Percentiles rank a stretch among this genome's conserved stretches.
These are phyloP conservation scores for Flaveria brownii DNA, from an alignment of 129 eudicot genomes.

Conservation along the genomic window DNA sequence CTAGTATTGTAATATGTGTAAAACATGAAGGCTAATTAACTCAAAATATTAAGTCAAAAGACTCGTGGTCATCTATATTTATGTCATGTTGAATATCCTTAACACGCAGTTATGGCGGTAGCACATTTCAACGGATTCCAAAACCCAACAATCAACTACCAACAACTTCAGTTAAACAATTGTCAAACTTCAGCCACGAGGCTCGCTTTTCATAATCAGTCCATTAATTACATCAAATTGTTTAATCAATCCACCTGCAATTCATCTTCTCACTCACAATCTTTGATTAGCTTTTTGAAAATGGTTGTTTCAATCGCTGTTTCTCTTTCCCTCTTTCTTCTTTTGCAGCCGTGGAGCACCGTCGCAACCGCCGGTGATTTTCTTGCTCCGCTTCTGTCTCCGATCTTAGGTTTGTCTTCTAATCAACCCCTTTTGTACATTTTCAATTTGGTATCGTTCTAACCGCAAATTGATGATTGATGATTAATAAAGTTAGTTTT, in stretches of 20 bases:
- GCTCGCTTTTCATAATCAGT: constrained; percentile 8
- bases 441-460: background rate
- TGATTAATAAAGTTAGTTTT: too few relatives aligned
- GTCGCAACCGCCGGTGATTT: constrained; percentile 28
- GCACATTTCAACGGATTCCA: constrained; percentile 9
- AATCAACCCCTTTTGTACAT: too few relatives aligned
- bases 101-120: background rate
- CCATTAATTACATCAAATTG: constrained; percentile 30
- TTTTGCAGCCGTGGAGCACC: constrained; percentile 33
- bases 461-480: background rate
- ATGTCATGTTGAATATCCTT: too few relatives aligned
- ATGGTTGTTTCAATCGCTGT: constrained; percentile 4
- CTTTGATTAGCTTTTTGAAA: background rate
- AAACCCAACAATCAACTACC: constrained; percentile 25
- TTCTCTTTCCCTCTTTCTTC: constrained; percentile 36
- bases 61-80: too few relatives aligned
- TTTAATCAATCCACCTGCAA: background rate
- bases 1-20: too few relatives aligned
- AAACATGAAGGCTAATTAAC: too few relatives aligned
- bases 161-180: constrained; percentile 20
- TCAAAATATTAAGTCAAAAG: too few relatives aligned
- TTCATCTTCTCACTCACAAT: background rate
- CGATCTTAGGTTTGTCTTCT: constrained; percentile 48
- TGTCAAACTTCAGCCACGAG: constrained; percentile 8
- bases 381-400: constrained; percentile 55